A percentile compares a stretch with the other conserved stretches of the same genome.
Evolutionary conservation across 257 asterid genomes (phyloP).

Genomic region (Capsicum chinense): DNA sequence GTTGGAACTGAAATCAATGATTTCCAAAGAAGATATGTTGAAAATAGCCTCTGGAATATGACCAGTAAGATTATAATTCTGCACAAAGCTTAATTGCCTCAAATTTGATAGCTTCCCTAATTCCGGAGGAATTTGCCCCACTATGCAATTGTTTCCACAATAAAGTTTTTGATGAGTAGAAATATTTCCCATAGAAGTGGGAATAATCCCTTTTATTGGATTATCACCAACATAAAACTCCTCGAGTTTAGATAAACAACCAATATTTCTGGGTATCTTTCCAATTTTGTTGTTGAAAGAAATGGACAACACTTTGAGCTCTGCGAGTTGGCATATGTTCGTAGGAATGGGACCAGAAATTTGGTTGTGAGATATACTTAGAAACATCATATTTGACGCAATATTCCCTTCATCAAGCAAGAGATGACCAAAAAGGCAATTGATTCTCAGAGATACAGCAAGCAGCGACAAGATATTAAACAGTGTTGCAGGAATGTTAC

Average conservation of each 20-base stretch:
- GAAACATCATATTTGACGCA: background rate
- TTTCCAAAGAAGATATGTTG: constrained; percentile 40
- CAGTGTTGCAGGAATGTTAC: constrained; percentile 37
- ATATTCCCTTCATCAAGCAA: background rate
- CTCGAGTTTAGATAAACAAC: constrained; percentile 34
- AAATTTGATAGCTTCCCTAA: background rate
- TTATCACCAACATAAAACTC: constrained; percentile 25
- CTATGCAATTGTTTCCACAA: constrained; percentile 22
- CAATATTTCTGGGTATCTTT: constrained; percentile 37
- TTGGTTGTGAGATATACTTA: constrained; percentile 34
- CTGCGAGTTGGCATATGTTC: background rate
- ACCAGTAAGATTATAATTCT: constrained; percentile 37
- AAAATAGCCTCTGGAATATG: constrained; percentile 42
- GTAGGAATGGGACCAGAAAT: constrained; percentile 33
- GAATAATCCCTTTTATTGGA: constrained; percentile 35
- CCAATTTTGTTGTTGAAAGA: constrained; percentile 33
- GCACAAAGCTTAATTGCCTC: constrained; percentile 21
- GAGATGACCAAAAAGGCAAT: constrained; percentile 40
- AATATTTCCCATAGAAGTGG: constrained; percentile 15
- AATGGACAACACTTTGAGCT: background rate
- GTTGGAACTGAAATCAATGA: constrained; percentile 33
- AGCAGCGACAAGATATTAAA: constrained; percentile 39
- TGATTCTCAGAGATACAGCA: constrained; percentile 18
- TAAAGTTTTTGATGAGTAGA: constrained; percentile 37
- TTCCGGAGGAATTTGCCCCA: constrained; percentile 22